Percentiles rank a stretch among this genome's conserved stretches.
Evolutionary conservation across 768 basidiomycete genomes (phyloP).

Genomic region (Mycena galopus): DNA sequence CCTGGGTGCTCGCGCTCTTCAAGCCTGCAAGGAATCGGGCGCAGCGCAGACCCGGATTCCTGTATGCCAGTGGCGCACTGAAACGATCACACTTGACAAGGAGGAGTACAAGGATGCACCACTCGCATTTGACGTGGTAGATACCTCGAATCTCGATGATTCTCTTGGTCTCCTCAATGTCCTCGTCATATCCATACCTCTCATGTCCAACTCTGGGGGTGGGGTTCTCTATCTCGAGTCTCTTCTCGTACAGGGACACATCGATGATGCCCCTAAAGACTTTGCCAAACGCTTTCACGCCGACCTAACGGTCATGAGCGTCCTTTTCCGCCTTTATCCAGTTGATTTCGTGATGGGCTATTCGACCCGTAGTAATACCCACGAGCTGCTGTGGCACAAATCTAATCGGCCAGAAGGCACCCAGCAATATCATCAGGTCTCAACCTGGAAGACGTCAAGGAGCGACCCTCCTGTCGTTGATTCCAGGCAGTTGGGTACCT

Average conservation of each 20-base stretch:
- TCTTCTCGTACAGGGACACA: no score
- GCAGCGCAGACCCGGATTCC: constrained; percentile 46
- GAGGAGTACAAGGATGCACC: no score
- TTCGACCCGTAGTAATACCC: constrained; percentile 50
- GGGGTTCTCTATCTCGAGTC: no score
- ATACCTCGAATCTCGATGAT: no score
- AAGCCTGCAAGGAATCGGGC: constrained; percentile 34
- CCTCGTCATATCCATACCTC: no score
- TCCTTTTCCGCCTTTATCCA: constrained; percentile 60
- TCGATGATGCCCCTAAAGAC: constrained; percentile 37
- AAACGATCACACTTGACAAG: not conserved
- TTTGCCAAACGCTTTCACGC: constrained; percentile 50
- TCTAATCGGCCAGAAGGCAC: constrained; percentile 30
- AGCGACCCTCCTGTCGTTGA: constrained; percentile 36
- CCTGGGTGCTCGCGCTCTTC: constrained; percentile 53
- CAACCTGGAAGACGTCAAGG: constrained; percentile 31
- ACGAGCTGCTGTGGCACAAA: no score
- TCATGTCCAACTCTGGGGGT: no score
- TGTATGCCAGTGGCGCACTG: constrained; percentile 48
- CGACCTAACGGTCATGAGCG: constrained; percentile 55
- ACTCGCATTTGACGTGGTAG: no score
- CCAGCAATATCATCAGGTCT: constrained; percentile 26
- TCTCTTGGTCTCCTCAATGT: no score
- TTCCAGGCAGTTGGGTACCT: constrained; percentile 46
- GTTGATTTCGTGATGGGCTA: constrained; percentile 55